phyloP scores from a whole-genome alignment of 768 basidiomycete species.

The Russula foetens region DNA sequence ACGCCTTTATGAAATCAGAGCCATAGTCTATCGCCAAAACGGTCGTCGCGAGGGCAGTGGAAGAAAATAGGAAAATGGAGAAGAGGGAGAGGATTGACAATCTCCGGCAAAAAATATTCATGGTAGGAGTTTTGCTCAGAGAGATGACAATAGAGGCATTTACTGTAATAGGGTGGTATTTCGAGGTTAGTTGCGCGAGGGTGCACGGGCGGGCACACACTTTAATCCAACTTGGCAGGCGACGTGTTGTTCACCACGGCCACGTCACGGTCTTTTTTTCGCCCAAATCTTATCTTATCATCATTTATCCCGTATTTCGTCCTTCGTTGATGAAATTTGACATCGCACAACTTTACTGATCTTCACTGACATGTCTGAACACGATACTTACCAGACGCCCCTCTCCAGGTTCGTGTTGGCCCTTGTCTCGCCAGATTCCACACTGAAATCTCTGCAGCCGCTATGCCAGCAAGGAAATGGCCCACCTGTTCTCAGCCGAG shows the following conservation, averaged over 20 bases:
- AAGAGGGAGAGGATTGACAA: slow-evolving; percentile 10
- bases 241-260: slow-evolving; percentile 18
- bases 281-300: slow-evolving; percentile 2
- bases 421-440: not conserved
- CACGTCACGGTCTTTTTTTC: slow-evolving; percentile 15
- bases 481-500: slow-evolving; percentile 88
- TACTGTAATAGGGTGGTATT: not conserved
- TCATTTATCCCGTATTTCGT: not conserved
- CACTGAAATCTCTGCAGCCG: slow-evolving; percentile 45
- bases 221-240: too few relatives aligned
- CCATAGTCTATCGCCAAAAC: slow-evolving; percentile 98
- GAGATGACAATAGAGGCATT: slow-evolving; percentile 8
- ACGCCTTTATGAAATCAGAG: slow-evolving; percentile 94
- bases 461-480: slow-evolving; percentile 99
- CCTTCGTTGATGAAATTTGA: not conserved
- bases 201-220: too few relatives aligned
- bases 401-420: slow-evolving; percentile 4
- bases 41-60: slow-evolving; percentile 38
- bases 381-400: slow-evolving; percentile 15
- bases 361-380: slow-evolving; percentile 1
- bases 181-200: too few relatives aligned
- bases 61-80: slow-evolving; percentile 22
- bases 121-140: slow-evolving; percentile 2
- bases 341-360: not conserved
- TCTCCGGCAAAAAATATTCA: slow-evolving; percentile 8